Conservation (phyloP, 1,284 basidiomycete species). For the Irpex sp. region DNA sequence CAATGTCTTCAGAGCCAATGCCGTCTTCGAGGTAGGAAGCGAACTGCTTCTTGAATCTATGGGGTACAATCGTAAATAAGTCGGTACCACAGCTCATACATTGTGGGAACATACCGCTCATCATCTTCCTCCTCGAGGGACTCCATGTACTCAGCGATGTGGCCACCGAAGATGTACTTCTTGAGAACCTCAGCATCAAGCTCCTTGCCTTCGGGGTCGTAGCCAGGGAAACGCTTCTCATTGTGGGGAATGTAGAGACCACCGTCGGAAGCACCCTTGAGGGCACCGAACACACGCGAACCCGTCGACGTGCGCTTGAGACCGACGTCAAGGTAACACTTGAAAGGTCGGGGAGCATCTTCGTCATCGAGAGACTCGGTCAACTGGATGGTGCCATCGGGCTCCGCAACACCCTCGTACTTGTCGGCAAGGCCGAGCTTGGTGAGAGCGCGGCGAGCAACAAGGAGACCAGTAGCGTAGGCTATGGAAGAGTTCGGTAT, state of each 20-base stretch:
- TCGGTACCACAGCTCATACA: too few species aligned
- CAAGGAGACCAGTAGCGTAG: conserved; percentile 96
- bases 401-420: conserved; percentile 94
- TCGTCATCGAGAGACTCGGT: conserved; percentile 87
- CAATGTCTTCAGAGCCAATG: conserved; percentile 94
- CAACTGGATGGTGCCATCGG: conserved; percentile 81
- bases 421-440: conserved; percentile 98
- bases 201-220: conserved; percentile 90
- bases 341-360: conserved; percentile 97
- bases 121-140: conserved; percentile 99
- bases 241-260: conserved; percentile 98
- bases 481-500: conserved; percentile 39
- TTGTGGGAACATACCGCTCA: conserved; percentile 34
- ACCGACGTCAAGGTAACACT: conserved; percentile 98
- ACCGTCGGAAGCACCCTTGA: conserved; percentile 99
- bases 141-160: conserved; percentile 99
- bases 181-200: conserved; percentile 93
- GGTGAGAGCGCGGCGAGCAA: conserved; percentile 90
- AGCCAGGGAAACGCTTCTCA: conserved; percentile 98
- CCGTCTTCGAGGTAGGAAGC: conserved; percentile 92
- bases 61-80: too few species aligned
- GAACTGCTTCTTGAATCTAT: conserved; percentile 98
- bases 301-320: conserved; percentile 98
- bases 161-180: conserved; percentile 98
- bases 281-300: conserved; percentile 96